A percentile compares a stretch with the other conserved stretches of the same genome.
Evolutionary conservation across 2,329 filamentous ascomycete genomes (phyloP).

Genomic region (Aspergillus fumigatiaffinis): DNA sequence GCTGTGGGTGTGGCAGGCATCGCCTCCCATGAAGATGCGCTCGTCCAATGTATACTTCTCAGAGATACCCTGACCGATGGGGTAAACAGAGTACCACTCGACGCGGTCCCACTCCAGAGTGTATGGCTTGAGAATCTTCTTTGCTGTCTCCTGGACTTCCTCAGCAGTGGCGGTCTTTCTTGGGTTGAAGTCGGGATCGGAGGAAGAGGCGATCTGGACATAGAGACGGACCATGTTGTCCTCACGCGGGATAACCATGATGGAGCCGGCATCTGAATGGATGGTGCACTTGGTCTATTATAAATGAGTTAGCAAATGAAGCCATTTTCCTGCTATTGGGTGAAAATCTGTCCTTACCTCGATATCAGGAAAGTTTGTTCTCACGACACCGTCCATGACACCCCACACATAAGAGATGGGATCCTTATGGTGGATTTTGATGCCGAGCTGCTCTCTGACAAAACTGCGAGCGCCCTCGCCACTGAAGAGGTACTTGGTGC

Average conservation of each 20-base stretch:
- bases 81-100: conserved; percentile 64
- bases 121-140: conserved; percentile 58
- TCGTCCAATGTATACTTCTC: conserved; percentile 62
- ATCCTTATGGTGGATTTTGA: conserved; percentile 63
- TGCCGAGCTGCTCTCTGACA: conserved; percentile 59
- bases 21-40: conserved; percentile 63
- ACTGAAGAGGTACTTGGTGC: conserved; percentile 61
- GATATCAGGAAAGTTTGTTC: conserved; percentile 61
- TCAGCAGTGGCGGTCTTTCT: conserved; percentile 57
- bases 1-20: conserved; percentile 61
- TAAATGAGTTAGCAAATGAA: conserved; percentile 1
- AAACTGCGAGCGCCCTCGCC: conserved; percentile 61
- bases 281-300: conserved; percentile 63
- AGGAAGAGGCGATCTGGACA: conserved; percentile 59
- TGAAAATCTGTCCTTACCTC: conserved; percentile 39
- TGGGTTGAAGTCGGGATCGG: conserved; percentile 58
- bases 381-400: conserved; percentile 63
- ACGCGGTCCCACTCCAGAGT: conserved; percentile 60
- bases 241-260: conserved; percentile 58
- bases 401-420: conserved; percentile 63
- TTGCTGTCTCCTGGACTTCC: conserved; percentile 56
- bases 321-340: background rate
- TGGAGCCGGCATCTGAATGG: conserved; percentile 59
- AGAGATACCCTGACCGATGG: conserved; percentile 63
- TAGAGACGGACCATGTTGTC: conserved; percentile 49